Conservation (phyloP, 208 protist species). For the Endotrypanum monterogeii region DNA sequence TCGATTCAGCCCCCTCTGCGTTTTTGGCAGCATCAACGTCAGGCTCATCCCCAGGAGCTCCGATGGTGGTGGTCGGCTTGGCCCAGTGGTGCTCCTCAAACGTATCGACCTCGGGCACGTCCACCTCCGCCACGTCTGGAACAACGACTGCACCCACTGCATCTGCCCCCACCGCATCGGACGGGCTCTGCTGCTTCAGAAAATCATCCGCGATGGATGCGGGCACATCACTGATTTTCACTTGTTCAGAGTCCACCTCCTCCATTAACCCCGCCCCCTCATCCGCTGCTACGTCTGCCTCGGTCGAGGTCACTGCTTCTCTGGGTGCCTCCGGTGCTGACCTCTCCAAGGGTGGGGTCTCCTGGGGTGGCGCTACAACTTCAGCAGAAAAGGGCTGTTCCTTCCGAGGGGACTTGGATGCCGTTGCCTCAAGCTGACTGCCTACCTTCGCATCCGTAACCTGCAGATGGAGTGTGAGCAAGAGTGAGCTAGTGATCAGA, state of each 20-base stretch:
- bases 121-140: not conserved
- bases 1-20: not conserved
- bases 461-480: slow-evolving; percentile 40
- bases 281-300: slow-evolving; percentile 1
- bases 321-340: not conserved
- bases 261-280: not conserved
- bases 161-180: slow-evolving; percentile 18
- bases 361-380: not conserved
- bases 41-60: not conserved
- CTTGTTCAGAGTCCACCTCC: not conserved
- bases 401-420: not conserved
- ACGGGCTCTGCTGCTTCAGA: slow-evolving; percentile 25
- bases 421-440: slow-evolving; percentile 4
- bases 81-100: slow-evolving; percentile 14
- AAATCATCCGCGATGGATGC: slow-evolving; percentile 31
- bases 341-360: not conserved
- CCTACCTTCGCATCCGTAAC: slow-evolving; percentile 23
- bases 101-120: not conserved
- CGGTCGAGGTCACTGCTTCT: slow-evolving; percentile 5
- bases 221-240: slow-evolving; percentile 5
- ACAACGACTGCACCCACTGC: slow-evolving; percentile 7
- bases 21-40: not conserved
- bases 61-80: slow-evolving; percentile 13
- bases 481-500: slow-evolving; percentile 17
- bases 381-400: not conserved